Evolutionary conservation across 1,139 yeast genomes (phyloP).

Genomic region (Protomyces pachydermus): DNA sequence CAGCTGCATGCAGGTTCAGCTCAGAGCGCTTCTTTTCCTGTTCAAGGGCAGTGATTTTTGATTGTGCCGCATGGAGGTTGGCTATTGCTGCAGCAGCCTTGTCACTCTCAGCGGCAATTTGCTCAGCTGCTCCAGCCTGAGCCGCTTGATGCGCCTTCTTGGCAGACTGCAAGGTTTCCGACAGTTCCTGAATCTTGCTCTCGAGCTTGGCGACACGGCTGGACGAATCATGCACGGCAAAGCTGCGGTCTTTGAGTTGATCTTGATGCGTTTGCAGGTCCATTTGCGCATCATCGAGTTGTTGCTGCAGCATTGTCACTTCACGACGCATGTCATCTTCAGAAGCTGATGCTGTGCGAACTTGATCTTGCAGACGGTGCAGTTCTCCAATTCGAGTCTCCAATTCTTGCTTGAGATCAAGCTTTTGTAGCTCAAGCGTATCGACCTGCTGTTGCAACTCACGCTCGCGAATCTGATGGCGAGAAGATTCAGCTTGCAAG

Average conservation of each 20-base stretch:
- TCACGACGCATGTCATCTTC: slow-evolving; percentile 1
- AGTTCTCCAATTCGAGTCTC: slow-evolving; percentile 2
- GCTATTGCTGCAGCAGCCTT: background rate
- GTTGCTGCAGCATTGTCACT: background rate
- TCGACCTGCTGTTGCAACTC: slow-evolving; percentile 3
- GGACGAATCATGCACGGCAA: background rate
- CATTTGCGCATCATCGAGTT: background rate
- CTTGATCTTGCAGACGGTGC: background rate
- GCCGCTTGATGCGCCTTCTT: slow-evolving; percentile 6
- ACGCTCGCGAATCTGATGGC: slow-evolving; percentile 10
- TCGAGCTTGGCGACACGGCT: background rate
- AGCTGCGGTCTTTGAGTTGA: background rate
- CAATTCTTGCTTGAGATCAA: background rate
- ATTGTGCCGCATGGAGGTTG: background rate
- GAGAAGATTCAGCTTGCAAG: slow-evolving; percentile 3
- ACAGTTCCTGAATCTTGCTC: background rate
- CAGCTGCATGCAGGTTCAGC: slow-evolving; percentile 4
- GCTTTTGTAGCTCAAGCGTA: background rate
- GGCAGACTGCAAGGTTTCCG: background rate
- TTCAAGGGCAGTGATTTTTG: background rate
- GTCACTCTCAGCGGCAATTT: background rate
- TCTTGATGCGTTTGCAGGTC: background rate
- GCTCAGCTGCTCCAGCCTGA: background rate
- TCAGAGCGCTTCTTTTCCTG: slow-evolving; percentile 15
- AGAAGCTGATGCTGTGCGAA: background rate